Base-by-base conservation (phyloP, 2,329 filamentous ascomycete species). In the Ophiostoma sp. region DNA sequence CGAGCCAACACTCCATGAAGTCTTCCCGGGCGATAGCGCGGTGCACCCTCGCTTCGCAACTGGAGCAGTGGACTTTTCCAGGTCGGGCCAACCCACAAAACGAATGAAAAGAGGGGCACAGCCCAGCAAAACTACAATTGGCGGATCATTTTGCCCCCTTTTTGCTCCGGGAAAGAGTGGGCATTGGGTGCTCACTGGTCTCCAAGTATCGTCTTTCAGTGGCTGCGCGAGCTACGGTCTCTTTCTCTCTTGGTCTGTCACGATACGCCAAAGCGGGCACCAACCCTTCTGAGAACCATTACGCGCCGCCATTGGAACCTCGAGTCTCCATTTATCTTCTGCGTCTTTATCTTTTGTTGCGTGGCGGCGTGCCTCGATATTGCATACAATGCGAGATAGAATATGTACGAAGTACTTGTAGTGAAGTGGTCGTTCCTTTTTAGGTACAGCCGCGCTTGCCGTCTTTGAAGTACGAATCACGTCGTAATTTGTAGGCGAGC, bases 281-380 rank as follows among this genome's bases (percentile, higher is more conserved):
- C 42, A 64, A 48, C 69, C 50, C 42, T 66, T 73, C 48, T 59
- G 11, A 63, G 72, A 66, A 71, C 68, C 72, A 73, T 73, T 73
- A 59, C 59, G 72, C 72, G 72, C 72, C 57, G 59, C 66, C 50
- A 70, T 70, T 52, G 64, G 7, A 52, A 36, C 19, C 17, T 22
- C 57, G 19, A 9, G 6, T 17, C 36, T 36, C 19, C 57, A n/a
- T 39, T 25, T 28, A 19, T 64, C 61, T 33, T 48, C 12, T 48
- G 42, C 42, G 12, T 48, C 57, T 39, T 39, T 61, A 31, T 61
- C 52, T 55, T 22, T 59, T 59, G 8, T 12, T 12, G 2, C 33
- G 11, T 42, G 36, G 31, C 28, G 57, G 33, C 59, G 33, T 45
- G 36, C 59, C 59, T 45, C 36, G 36, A 42, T 64, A 45, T 64